phyloP scores from a whole-genome alignment of 352 stramenopile genomes.

The Globisporangium parvum region DNA sequence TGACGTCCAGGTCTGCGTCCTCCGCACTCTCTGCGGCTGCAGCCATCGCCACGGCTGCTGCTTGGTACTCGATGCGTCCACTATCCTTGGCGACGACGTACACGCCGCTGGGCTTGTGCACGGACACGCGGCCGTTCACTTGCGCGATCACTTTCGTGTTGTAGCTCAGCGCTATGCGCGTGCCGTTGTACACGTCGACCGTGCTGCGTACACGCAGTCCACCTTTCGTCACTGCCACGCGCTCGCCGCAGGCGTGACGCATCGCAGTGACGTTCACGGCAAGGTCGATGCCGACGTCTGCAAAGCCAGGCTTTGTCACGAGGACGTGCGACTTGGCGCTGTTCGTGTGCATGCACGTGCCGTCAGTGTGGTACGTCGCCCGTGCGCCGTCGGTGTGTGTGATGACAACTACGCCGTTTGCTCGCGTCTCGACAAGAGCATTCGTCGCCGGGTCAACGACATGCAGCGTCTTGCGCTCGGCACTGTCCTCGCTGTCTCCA shows the following conservation, averaged over 20 bases:
- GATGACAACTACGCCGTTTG: slow-evolving; percentile 50
- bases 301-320: slow-evolving; percentile 42
- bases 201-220: slow-evolving; percentile 51
- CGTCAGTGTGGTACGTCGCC: slow-evolving; percentile 57
- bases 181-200: slow-evolving; percentile 48
- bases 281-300: slow-evolving; percentile 65
- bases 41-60: background rate
- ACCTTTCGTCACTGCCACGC: slow-evolving; percentile 64
- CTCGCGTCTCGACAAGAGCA: slow-evolving; percentile 43
- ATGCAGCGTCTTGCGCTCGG: slow-evolving; percentile 12
- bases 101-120: slow-evolving; percentile 36
- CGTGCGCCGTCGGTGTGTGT: slow-evolving; percentile 54
- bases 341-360: slow-evolving; percentile 56
- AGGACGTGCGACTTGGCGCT: slow-evolving; percentile 40
- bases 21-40: slow-evolving; percentile 12
- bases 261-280: slow-evolving; percentile 56
- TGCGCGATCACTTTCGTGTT: slow-evolving; percentile 74
- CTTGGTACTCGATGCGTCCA: slow-evolving; percentile 55
- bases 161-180: slow-evolving; percentile 56
- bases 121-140: slow-evolving; percentile 59
- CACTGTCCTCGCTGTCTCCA: slow-evolving; percentile 1
- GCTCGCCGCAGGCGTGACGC: slow-evolving; percentile 45
- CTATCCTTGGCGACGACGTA: slow-evolving; percentile 63
- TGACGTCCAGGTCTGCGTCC: slow-evolving; percentile 52
- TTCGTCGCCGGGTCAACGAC: slow-evolving; percentile 69